Conservation (phyloP, 306 rosid species). For the Vachellia collinsii region DNA sequence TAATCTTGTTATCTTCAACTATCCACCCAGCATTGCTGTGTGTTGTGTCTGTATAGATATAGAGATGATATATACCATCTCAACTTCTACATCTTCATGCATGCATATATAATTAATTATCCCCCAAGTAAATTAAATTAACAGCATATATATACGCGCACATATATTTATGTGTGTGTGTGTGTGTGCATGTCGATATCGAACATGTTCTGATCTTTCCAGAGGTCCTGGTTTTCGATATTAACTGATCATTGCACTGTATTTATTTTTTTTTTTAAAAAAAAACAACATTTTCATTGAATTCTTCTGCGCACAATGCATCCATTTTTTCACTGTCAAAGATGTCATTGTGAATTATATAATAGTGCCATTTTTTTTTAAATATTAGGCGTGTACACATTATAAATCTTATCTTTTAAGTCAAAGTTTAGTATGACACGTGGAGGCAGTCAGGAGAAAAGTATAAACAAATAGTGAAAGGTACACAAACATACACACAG, state of each 20-base stretch:
- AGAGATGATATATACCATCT: not conserved
- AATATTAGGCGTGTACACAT: not conserved
- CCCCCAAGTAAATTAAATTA: not conserved
- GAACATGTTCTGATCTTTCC: not conserved
- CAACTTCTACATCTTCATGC: not conserved
- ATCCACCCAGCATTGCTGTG: not conserved
- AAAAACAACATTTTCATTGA: not conserved
- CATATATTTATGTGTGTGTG: too few relatives aligned
- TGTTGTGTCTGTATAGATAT: not conserved
- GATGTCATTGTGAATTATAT: not conserved
- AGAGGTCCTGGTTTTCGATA: not conserved
- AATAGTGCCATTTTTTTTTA: not conserved
- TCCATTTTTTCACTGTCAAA: slow-evolving; percentile 25
- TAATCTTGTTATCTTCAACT: not conserved
- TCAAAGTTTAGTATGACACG: not conserved
- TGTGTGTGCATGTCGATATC: not conserved
- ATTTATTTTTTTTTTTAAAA: too few relatives aligned
- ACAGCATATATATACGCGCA: not conserved
- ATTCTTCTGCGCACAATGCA: slow-evolving; percentile 9
- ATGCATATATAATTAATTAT: not conserved
- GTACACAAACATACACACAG: not conserved
- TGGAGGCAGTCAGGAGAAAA: not conserved
- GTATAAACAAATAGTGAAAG: not conserved
- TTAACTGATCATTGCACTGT: not conserved
- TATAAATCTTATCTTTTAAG: not conserved